Percentiles rank a stretch among this genome's conserved stretches.
phyloP scores from a whole-genome alignment of 2,329 filamentous ascomycete species.

The Trichoderma sp. region DNA sequence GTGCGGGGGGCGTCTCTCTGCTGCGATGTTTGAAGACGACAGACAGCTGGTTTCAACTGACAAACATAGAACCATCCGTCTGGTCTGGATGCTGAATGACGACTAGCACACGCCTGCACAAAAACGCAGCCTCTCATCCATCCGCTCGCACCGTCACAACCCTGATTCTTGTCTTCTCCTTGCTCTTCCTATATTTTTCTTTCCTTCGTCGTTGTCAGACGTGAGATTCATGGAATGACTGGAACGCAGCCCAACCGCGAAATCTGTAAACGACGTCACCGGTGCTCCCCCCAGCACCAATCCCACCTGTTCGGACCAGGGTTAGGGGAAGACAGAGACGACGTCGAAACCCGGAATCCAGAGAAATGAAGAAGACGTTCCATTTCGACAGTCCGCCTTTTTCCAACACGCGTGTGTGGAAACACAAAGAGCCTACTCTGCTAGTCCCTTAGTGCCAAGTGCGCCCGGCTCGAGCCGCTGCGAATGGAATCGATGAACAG shows the following conservation, averaged over 20 bases:
- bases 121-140: neutral
- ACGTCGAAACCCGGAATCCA: too few species aligned
- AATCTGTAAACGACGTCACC: constrained; percentile 22
- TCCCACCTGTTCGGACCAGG: constrained; percentile 18
- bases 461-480: constrained; percentile 16
- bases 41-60: neutral
- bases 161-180: neutral
- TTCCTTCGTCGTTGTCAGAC: neutral
- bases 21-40: neutral
- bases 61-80: neutral
- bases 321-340: neutral
- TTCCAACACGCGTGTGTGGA: neutral
- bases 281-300: neutral
- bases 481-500: constrained; percentile 10
- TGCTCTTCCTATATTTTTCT: neutral
- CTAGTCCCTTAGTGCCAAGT: neutral
- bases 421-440: neutral
- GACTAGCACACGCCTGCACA: neutral
- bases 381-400: constrained; percentile 1
- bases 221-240: neutral
- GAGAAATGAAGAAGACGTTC: neutral
- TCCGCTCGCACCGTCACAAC: neutral
- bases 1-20: neutral
- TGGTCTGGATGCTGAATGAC: constrained; percentile 3
- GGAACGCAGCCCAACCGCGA: neutral